Conservation (phyloP, 331 rosid species). For the Cydonia oblonga region DNA sequence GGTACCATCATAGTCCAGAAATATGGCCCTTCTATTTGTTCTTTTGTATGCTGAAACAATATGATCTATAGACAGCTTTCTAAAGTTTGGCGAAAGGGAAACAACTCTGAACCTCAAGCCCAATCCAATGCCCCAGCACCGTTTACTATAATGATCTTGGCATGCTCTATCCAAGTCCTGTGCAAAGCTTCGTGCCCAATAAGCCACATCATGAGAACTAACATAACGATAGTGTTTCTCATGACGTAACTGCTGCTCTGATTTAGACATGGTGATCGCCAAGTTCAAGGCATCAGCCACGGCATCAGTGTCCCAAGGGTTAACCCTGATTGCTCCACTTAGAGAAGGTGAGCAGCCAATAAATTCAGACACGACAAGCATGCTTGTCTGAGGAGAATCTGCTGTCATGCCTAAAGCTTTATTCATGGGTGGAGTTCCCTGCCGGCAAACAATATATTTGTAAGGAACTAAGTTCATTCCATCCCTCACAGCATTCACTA, state of each 20-base stretch:
- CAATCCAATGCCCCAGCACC: slow-evolving; percentile 89
- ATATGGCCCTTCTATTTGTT: slow-evolving; percentile 72
- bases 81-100: slow-evolving; percentile 73
- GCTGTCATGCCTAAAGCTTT: slow-evolving; percentile 46
- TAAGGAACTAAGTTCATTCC: slow-evolving; percentile 98
- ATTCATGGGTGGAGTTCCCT: slow-evolving; percentile 64
- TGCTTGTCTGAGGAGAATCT: slow-evolving; percentile 60
- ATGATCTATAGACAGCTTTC: slow-evolving; percentile 71
- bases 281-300: slow-evolving; percentile 76
- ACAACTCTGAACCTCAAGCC: slow-evolving; percentile 86
- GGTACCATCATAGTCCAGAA: slow-evolving; percentile 91
- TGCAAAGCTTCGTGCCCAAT: slow-evolving; percentile 91
- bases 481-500: slow-evolving; percentile 96
- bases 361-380: slow-evolving; percentile 96
- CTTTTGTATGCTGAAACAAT: slow-evolving; percentile 74
- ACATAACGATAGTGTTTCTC: slow-evolving; percentile 92
- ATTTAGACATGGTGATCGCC: slow-evolving; percentile 58
- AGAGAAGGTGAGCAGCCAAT: slow-evolving; percentile 96
- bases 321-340: slow-evolving; percentile 96
- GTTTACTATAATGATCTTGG: slow-evolving; percentile 72
- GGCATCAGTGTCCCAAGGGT: slow-evolving; percentile 93
- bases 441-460: slow-evolving; percentile 84
- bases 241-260: slow-evolving; percentile 87
- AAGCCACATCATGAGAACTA: slow-evolving; percentile 82
- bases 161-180: slow-evolving; percentile 95